Evolutionary conservation across 768 basidiomycete species (phyloP), one percentile per base, ranked within the genome.

Genomic region (Boletus pseudo-olivaceus): DNA sequence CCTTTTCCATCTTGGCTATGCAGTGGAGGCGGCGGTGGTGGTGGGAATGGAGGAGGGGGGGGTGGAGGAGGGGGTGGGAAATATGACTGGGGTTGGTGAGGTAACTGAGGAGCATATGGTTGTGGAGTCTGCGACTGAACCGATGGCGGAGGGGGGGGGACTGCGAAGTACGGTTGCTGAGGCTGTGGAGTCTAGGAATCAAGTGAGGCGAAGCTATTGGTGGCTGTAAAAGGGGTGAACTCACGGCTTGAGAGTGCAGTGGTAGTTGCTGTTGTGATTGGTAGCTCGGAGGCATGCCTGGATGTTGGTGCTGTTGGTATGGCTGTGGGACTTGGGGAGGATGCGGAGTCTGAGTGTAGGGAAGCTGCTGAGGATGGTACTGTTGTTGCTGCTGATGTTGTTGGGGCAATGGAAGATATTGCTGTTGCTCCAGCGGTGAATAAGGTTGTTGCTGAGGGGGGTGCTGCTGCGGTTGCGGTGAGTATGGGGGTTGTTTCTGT

Each of bases 41-140:
- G 62, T 0, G 64, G 64, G n/a, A n/a, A n/a, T n/a, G n/a, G n/a
- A n/a, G n/a, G n/a, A n/a, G n/a, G n/a, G n/a, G n/a, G n/a, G n/a
- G n/a, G n/a, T n/a, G n/a, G n/a, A 1, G 66, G 65, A 0, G 64
- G 69, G 33, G 56, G 61, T 19, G 60, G 50, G 42, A 69, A 54
- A 48, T 60, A 48, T 27, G 62, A 57, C 33, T 61, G 62, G 5
- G 59, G 44, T 0, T 64, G 70, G 49, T 53, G 64, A 50, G 51
- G 53, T 56, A 39, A 47, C 46, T 62, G 67, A 33, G 60, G 47
- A 2, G 47, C 20, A 47, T 54, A 27, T 30, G 55, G 50, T 14
- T 56, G 53, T 10, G 57, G 59, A 8, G 55, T 56, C 47, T 56
- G 65, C 11, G 53, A 33, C 19, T 53, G 63, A 38, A 54, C 23